Evolutionary conservation across 2,329 filamentous ascomycete species (phyloP).

Genomic region (Claviceps paspali): DNA sequence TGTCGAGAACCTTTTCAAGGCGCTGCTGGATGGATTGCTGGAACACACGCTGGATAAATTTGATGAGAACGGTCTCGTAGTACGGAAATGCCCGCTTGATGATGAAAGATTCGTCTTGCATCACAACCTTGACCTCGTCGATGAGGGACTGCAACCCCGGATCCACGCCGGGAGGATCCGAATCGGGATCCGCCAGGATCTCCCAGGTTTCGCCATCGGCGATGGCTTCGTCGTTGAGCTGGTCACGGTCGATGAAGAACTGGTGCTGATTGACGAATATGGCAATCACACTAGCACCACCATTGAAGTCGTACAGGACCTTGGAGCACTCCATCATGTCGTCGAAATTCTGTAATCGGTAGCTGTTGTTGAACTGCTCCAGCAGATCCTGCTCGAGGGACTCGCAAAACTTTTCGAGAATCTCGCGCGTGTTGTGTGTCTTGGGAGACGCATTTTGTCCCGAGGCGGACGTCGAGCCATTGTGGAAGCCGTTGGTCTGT

Average conservation of each 20-base stretch:
- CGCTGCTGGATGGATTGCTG: slow-evolving; percentile 96
- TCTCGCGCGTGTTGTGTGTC: slow-evolving; percentile 60
- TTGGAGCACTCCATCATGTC: slow-evolving; percentile 96
- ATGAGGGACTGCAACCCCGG: slow-evolving; percentile 81
- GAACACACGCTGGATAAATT: slow-evolving; percentile 90
- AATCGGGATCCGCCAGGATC: slow-evolving; percentile 81
- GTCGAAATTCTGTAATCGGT: slow-evolving; percentile 86
- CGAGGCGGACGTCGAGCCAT: slow-evolving; percentile 35
- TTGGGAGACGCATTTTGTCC: slow-evolving; percentile 24
- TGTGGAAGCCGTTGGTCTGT: slow-evolving; percentile 39
- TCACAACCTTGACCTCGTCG: slow-evolving; percentile 87
- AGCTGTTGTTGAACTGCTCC: slow-evolving; percentile 95
- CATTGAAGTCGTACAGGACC: slow-evolving; percentile 89
- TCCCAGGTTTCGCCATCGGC: slow-evolving; percentile 74
- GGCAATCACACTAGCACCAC: slow-evolving; percentile 86
- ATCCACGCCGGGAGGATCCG: slow-evolving; percentile 81
- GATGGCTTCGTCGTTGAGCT: slow-evolving; percentile 72
- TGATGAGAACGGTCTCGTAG: slow-evolving; percentile 82
- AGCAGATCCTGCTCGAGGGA: slow-evolving; percentile 88
- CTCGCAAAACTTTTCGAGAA: slow-evolving; percentile 94
- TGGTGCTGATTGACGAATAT: slow-evolving; percentile 97
- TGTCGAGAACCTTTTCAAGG: slow-evolving; percentile 88
- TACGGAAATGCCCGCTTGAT: slow-evolving; percentile 95
- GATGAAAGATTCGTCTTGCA: slow-evolving; percentile 93
- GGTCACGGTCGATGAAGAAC: slow-evolving; percentile 94